phyloP scores from a whole-genome alignment of 768 basidiomycete genomes.

The Amanita subjunquillea region DNA sequence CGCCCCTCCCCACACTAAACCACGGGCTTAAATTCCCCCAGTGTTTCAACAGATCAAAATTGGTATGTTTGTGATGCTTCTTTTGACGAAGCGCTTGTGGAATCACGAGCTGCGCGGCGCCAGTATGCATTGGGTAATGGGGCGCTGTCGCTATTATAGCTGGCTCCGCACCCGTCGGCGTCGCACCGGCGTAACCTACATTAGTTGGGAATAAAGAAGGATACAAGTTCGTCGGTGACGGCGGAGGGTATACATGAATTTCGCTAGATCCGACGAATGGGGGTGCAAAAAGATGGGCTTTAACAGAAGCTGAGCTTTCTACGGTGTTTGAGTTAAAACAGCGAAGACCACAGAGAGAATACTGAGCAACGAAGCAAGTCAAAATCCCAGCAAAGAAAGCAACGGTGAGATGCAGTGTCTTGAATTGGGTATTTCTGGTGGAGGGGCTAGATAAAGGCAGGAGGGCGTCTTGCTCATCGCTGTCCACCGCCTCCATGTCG shows the following conservation, averaged over 20 bases:
- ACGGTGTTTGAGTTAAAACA: slow-evolving; percentile 20
- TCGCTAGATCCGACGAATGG: slow-evolving; percentile 68
- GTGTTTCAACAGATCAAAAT: slow-evolving; percentile 60
- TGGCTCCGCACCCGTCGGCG: slow-evolving; percentile 73
- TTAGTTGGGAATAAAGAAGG: slow-evolving; percentile 68
- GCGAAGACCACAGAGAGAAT: slow-evolving; percentile 30
- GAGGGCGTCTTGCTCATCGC: slow-evolving; percentile 19
- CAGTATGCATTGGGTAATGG: slow-evolving; percentile 68
- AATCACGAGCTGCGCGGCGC: slow-evolving; percentile 52
- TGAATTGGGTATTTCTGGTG: slow-evolving; percentile 19
- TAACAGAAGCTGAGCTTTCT: slow-evolving; percentile 10
- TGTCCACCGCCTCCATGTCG: slow-evolving; percentile 3
- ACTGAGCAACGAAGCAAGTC: slow-evolving; percentile 40
- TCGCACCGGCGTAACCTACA: slow-evolving; percentile 69
- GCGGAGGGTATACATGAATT: slow-evolving; percentile 61
- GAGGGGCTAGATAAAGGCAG: slow-evolving; percentile 13
- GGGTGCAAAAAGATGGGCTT: slow-evolving; percentile 32
- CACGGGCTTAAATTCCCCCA: slow-evolving; percentile 87
- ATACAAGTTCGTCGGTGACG: slow-evolving; percentile 60
- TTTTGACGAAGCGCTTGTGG: slow-evolving; percentile 26
- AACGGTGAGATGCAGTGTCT: slow-evolving; percentile 25
- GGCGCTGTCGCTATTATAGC: slow-evolving; percentile 67
- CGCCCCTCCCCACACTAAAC: slow-evolving; percentile 58
- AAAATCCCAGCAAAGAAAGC: slow-evolving; percentile 48
- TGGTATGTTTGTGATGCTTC: slow-evolving; percentile 7